These are phyloP conservation scores for Solioccasus polychromus DNA, from an alignment of 768 basidiomycete genomes.

Conservation along the genomic window DNA sequence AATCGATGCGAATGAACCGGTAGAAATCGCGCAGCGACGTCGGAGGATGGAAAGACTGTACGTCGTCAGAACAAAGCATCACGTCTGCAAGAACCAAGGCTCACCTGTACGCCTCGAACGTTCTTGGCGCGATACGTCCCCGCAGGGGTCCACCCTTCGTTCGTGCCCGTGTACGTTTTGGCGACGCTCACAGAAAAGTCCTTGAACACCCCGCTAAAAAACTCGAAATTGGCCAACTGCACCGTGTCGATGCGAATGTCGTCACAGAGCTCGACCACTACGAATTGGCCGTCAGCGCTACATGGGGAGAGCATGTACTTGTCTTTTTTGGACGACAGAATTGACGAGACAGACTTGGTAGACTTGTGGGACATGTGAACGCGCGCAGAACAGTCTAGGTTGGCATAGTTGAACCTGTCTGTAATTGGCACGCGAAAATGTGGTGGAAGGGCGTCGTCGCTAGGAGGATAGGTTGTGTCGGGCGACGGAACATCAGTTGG, in stretches of 20 bases:
- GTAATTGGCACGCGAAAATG: conserved; percentile 72
- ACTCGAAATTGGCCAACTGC: conserved; percentile 95
- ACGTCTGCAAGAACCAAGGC: conserved; percentile 24
- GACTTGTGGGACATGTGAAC: conserved; percentile 80
- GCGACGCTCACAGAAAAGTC: conserved; percentile 86
- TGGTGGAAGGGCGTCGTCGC: conserved; percentile 40
- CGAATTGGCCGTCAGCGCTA: conserved; percentile 57
- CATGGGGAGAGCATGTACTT: conserved; percentile 97
- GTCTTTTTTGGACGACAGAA: conserved; percentile 88
- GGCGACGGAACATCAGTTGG: conserved; percentile 11
- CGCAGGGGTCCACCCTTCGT: conserved; percentile 66
- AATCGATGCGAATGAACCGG: conserved; percentile 91
- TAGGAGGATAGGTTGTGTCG: conserved; percentile 9
- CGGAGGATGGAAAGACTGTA: conserved; percentile 75
- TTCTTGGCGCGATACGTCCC: conserved; percentile 88
- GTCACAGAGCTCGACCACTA: conserved; percentile 95
- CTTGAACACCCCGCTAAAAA: conserved; percentile 95
- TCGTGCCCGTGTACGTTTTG: conserved; percentile 67
- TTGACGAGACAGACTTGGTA: conserved; percentile 78
- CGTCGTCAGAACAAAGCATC: not conserved
- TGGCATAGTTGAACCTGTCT: conserved; percentile 95
- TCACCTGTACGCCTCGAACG: conserved; percentile 84
- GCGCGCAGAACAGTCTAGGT: conserved; percentile 88
- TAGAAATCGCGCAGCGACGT: conserved; percentile 79
- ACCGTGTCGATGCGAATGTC: conserved; percentile 96